A percentile compares a stretch with the other conserved stretches of the same genome.
These are phyloP conservation scores for Casuarina equisetifolia DNA, from an alignment of 306 rosid species.

Conservation along the genomic window DNA sequence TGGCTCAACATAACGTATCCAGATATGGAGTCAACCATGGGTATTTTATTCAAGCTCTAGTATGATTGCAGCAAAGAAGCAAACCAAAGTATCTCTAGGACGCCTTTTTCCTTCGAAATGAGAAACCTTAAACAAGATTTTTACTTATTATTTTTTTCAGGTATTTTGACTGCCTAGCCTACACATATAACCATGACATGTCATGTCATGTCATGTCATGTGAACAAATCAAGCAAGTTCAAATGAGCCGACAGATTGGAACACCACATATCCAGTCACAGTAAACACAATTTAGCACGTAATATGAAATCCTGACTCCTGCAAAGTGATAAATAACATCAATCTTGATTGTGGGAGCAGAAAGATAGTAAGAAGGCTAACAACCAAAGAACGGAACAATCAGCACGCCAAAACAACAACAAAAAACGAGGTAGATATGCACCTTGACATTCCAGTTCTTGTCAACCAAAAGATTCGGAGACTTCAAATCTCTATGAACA, in stretches of 20 bases:
- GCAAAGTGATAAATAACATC: neutral
- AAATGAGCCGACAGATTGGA: neutral
- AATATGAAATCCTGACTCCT: neutral
- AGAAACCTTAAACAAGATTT: too few relatives aligned
- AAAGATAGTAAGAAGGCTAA: conserved; percentile 10
- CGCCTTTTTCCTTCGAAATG: too few relatives aligned
- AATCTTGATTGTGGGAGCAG: neutral
- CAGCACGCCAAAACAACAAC: conserved; percentile 16
- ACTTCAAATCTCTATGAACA: conserved; percentile 97
- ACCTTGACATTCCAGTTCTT: conserved; percentile 99
- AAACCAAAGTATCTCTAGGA: neutral
- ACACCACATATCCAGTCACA: neutral
- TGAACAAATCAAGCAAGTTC: neutral
- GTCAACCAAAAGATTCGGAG: conserved; percentile 97
- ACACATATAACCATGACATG: neutral
- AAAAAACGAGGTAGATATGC: conserved; percentile 21
- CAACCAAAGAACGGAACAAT: conserved; percentile 19
- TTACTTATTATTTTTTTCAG: neutral
- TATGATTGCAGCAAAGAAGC: neutral
- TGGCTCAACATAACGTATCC: too few relatives aligned
- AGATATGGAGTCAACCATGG: too few relatives aligned
- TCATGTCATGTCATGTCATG: neutral
- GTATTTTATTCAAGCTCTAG: neutral
- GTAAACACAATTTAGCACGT: neutral
- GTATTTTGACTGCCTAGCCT: neutral